Conservation (phyloP, 768 basidiomycete species). For the Trametes maxima region DNA sequence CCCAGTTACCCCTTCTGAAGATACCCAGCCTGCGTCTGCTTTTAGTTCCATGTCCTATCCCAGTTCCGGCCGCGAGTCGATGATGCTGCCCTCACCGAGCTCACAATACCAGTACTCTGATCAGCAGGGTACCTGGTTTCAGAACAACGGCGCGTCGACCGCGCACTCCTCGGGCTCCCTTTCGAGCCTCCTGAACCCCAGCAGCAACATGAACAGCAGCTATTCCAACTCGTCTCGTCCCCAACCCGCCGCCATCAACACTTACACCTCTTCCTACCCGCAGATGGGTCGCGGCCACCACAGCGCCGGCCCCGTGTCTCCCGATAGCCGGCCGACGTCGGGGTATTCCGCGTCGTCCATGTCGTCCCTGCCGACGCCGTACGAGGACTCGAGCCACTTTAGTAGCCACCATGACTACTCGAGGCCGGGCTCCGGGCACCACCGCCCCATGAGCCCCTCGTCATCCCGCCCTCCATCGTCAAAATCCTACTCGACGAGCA, state of each 20-base stretch:
- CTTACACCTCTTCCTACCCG: constrained; percentile 51
- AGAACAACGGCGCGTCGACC: constrained; percentile 54
- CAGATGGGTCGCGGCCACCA: constrained; percentile 69
- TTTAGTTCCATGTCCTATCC: constrained; percentile 44
- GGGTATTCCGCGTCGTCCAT: constrained; percentile 87
- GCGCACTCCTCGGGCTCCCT: constrained; percentile 64
- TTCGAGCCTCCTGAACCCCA: constrained; percentile 79
- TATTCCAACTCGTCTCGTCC: constrained; percentile 47
- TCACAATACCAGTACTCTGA: constrained; percentile 68
- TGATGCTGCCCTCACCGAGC: constrained; percentile 44
- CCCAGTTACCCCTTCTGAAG: constrained; percentile 70
- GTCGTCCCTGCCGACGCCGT: constrained; percentile 61
- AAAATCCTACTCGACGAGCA: constrained; percentile 54
- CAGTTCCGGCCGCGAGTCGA: constrained; percentile 33
- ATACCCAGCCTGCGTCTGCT: constrained; percentile 53
- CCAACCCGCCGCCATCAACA: constrained; percentile 31
- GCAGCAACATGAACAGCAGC: constrained; percentile 59
- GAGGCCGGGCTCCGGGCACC: constrained; percentile 74
- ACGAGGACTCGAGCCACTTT: constrained; percentile 59
- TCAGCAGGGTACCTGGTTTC: constrained; percentile 60
- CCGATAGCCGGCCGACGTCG: constrained; percentile 83
- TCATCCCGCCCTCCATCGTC: constrained; percentile 71
- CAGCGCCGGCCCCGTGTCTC: constrained; percentile 71
- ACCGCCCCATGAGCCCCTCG: constrained; percentile 57
- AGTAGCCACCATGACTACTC: constrained; percentile 51